These are phyloP conservation scores for Aureobasidium sp. DNA, from an alignment of 2,329 filamentous ascomycete genomes.

Conservation along the genomic window DNA sequence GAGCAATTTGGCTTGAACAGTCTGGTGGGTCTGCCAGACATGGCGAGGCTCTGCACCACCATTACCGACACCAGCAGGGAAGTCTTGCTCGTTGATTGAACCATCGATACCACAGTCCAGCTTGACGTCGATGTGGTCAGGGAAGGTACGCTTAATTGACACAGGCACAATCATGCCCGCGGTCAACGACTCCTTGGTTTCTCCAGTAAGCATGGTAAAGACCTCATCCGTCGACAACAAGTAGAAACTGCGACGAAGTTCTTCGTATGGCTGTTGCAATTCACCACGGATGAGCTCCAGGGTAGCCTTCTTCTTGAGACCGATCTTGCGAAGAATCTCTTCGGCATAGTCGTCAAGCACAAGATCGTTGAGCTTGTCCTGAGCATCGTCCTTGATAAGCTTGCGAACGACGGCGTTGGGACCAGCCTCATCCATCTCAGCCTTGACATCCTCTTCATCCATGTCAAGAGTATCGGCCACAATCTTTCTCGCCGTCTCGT, in stretches of 20 bases:
- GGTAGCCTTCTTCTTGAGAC: conserved; percentile 89
- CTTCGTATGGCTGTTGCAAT: conserved; percentile 86
- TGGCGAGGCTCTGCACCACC: conserved; percentile 54
- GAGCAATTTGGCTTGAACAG: conserved; percentile 77
- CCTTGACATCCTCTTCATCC: conserved; percentile 96
- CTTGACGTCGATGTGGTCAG: conserved; percentile 87
- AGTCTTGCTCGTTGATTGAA: conserved; percentile 73
- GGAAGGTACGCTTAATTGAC: conserved; percentile 78
- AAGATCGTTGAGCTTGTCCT: conserved; percentile 92
- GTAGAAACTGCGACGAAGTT: conserved; percentile 75
- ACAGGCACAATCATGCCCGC: conserved; percentile 92
- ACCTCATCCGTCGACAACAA: conserved; percentile 67
- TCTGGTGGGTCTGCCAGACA: conserved; percentile 72
- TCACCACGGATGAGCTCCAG: conserved; percentile 94
- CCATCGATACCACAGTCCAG: conserved; percentile 94
- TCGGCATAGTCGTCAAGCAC: conserved; percentile 96
- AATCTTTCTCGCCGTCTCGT: conserved; percentile 97
- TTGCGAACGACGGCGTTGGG: conserved; percentile 86
- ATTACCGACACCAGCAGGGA: conserved; percentile 61
- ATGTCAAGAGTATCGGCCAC: conserved; percentile 92
- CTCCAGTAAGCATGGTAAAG: conserved; percentile 94
- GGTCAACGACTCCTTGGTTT: conserved; percentile 74
- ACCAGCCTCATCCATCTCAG: conserved; percentile 84
- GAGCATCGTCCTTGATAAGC: conserved; percentile 88
- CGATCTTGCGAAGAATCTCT: conserved; percentile 86